Percentiles rank a stretch among this genome's conserved stretches.
These are phyloP conservation scores for Conticribra weissflogii DNA, from an alignment of 108 stramenopile genomes.

Conservation along the genomic window DNA sequence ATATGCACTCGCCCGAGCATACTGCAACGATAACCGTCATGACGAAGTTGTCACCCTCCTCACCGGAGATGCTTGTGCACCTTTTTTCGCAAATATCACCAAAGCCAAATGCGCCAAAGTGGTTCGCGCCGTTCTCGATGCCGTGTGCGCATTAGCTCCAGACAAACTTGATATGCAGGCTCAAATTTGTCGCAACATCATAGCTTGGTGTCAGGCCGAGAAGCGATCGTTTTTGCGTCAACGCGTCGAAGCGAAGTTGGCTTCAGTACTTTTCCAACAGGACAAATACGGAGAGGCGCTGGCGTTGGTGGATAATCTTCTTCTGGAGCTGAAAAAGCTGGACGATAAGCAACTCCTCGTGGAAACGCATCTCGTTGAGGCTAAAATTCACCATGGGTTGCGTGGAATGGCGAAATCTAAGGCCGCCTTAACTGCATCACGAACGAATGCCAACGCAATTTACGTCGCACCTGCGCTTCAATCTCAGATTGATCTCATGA, in stretches of 20 bases:
- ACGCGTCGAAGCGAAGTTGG: conserved; percentile 95
- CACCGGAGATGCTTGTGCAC: conserved; percentile 52
- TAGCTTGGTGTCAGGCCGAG: conserved; percentile 91
- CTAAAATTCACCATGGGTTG: conserved; percentile 94
- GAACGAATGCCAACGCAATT: conserved; percentile 96
- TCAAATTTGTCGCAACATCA: conserved; percentile 86
- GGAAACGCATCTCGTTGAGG: conserved; percentile 96
- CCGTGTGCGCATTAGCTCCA: conserved; percentile 88
- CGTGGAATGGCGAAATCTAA: conserved; percentile 97
- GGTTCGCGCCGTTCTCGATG: conserved; percentile 94
- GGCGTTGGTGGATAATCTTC: conserved; percentile 81
- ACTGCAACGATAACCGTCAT: conserved; percentile 72
- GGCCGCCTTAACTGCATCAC: conserved; percentile 96
- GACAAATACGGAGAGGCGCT: conserved; percentile 87
- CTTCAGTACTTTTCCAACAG: conserved; percentile 83
- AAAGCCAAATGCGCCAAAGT: conserved; percentile 99
- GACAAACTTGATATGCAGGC: conserved; percentile 85
- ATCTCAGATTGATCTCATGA: conserved; percentile 96
- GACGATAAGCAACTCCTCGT: conserved; percentile 99
- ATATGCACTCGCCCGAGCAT: conserved; percentile 87
- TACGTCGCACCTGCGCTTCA: conserved; percentile 95
- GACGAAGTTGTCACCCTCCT: conserved; percentile 88
- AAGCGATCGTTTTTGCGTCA: conserved; percentile 97
- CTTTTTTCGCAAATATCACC: conserved; percentile 90
- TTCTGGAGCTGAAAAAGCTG: conserved; percentile 96